These are phyloP conservation scores for Spathaspora hagerdaliae DNA, from an alignment of 805 yeast genomes.

Conservation along the genomic window DNA sequence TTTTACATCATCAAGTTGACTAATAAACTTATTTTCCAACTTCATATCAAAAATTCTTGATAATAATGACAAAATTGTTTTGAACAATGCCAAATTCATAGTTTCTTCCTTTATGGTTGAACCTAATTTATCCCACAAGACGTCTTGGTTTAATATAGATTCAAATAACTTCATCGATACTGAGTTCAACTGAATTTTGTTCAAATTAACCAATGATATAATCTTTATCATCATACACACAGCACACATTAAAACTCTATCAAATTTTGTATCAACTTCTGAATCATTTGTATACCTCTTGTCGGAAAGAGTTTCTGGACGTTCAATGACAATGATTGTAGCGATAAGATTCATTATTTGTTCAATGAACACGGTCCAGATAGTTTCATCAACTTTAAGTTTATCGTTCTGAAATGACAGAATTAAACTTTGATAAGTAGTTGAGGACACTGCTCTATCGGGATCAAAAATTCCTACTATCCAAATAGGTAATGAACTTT, in stretches of 20 bases:
- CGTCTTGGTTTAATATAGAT: constrained; percentile 21
- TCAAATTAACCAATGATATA: constrained; percentile 14
- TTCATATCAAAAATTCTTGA: constrained; percentile 15
- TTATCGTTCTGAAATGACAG: constrained; percentile 54
- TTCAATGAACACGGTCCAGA: constrained; percentile 58
- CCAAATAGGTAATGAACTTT: constrained; percentile 71
- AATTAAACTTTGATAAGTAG: constrained; percentile 45
- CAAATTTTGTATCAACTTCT: constrained; percentile 63
- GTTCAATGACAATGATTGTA: constrained; percentile 53
- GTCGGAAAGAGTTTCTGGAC: constrained; percentile 65
- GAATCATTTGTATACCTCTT: constrained; percentile 63
- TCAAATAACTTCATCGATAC: constrained; percentile 11
- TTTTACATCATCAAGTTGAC: constrained; percentile 13
- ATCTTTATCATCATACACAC: constrained; percentile 43
- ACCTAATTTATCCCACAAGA: constrained; percentile 31
- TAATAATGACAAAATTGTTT: constrained; percentile 19
- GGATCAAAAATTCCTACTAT: constrained; percentile 66
- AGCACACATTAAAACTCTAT: constrained; percentile 50
- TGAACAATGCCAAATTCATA: constrained; percentile 29
- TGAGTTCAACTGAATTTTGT: background rate
- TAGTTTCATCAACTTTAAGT: constrained; percentile 41
- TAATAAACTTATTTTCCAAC: constrained; percentile 12
- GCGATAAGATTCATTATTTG: constrained; percentile 54
- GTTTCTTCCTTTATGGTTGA: constrained; percentile 18
- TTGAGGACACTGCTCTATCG: constrained; percentile 56